Evolutionary conservation across 345 rosid species (phyloP).

Genomic region (Corymbia maculata): DNA sequence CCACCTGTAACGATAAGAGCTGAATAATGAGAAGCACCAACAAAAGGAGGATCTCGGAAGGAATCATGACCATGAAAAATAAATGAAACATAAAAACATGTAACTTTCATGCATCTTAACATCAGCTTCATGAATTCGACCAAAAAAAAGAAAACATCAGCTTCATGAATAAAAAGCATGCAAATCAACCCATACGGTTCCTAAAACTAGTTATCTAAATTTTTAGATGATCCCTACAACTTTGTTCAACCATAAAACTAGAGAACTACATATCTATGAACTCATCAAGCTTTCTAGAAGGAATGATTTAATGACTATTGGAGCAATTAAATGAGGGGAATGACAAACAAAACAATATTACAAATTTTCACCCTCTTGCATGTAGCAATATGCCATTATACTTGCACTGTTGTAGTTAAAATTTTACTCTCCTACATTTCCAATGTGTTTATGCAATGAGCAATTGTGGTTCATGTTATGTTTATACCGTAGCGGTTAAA

Average conservation of each 20-base stretch:
- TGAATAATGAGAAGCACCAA: neutral
- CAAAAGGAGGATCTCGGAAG: neutral
- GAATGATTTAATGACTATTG: neutral
- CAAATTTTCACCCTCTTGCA: neutral
- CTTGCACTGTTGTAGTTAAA: neutral
- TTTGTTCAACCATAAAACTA: neutral
- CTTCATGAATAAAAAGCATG: no score
- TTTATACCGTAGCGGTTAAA: no score
- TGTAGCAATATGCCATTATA: neutral
- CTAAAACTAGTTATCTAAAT: neutral
- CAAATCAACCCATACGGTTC: neutral
- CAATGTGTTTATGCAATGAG: no score
- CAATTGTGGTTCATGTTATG: no score
- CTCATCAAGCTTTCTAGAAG: neutral
- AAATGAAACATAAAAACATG: neutral
- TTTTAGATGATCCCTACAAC: neutral
- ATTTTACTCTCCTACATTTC: no score
- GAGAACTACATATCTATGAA: neutral
- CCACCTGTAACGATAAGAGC: constrained; percentile 38
- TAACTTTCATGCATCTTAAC: neutral
- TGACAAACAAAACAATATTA: neutral
- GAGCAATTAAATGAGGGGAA: neutral
- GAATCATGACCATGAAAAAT: neutral
- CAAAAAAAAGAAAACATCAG: no score
- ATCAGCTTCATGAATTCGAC: no score